phyloP scores from a whole-genome alignment of 2,329 filamentous ascomycete genomes.

The Dichotomopilus funicola region DNA sequence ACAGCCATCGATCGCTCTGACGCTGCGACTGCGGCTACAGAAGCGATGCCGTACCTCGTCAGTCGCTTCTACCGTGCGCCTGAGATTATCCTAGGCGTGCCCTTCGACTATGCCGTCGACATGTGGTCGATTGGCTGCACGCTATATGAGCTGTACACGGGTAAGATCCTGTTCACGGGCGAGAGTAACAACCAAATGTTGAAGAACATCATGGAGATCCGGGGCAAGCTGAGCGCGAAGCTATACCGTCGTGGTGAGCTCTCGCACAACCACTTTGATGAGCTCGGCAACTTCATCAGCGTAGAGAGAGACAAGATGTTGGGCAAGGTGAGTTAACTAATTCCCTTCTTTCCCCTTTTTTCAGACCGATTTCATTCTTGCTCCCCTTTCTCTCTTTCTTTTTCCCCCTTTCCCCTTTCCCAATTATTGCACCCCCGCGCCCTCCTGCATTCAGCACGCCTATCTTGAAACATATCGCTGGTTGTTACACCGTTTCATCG shows the following conservation, averaged over 20 bases:
- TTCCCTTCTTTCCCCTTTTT: neutral
- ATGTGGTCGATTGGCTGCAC: constrained; percentile 99
- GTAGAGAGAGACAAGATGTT: constrained; percentile 83
- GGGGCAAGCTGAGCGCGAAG: constrained; percentile 86
- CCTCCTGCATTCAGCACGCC: neutral
- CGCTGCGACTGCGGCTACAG: constrained; percentile 61
- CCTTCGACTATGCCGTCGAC: constrained; percentile 89
- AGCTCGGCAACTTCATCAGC: constrained; percentile 74
- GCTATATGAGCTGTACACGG: constrained; percentile 92
- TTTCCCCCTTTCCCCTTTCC: neutral
- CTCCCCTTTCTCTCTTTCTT: neutral
- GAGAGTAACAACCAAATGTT: constrained; percentile 98
- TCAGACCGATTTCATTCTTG: neutral
- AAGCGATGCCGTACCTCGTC: constrained; percentile 90
- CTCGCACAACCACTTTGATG: constrained; percentile 73
- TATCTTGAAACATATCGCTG: neutral
- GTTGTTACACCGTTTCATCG: constrained; percentile 1
- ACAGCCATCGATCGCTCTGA: constrained; percentile 92
- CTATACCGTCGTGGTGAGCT: constrained; percentile 77
- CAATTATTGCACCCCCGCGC: neutral
- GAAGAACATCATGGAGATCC: constrained; percentile 89
- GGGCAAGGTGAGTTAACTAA: constrained; percentile 51
- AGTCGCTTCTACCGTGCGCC: constrained; percentile 96
- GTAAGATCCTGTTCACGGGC: constrained; percentile 93
- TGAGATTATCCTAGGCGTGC: constrained; percentile 95